Base-by-base conservation (phyloP, 805 yeast genomes). In the Komagataella kurtzmanii region DNA sequence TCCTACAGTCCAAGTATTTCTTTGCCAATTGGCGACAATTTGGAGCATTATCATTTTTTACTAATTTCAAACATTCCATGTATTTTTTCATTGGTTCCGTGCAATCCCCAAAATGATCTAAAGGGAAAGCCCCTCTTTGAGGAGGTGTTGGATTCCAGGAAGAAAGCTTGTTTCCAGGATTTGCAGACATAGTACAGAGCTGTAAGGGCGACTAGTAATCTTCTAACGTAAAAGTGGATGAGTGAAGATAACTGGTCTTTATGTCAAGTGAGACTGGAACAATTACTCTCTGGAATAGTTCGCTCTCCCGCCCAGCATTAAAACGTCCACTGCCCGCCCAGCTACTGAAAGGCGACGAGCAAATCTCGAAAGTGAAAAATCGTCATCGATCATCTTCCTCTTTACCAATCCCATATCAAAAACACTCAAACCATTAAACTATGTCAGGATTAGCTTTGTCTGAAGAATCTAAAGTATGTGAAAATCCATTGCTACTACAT, bases 51-150 rank as follows among this genome's bases (percentile, higher is more conserved):
- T 83, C 81, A 54, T 91, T 91, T 52, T 75, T 75, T 14, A 89
- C 88, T 36, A 80, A 69, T 61, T 85, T 83, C 66, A 91, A 69
- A 67, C 99, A 91, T 48, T 79, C 69, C 55, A 91, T 69, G 63
- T 91, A 91, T 48, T 77, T 77, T 47, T 74, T 63, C 93, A 90
- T 93, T 53, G 80, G 77, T 19, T 73, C 72, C 19, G 81, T 79
- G 62, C 98, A 91, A 56, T 93, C 98, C 6, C 83, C 83, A 54
- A 67, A 71, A 61, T 91, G 99, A 61, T 91, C 99, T 47, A 91
- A 70, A 0, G 98, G 99, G 66, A 91, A 91, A 0, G 98, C 88
- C 0, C 99, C 99, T 57, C 97, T 72, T 57, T 91, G 96, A 2
- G 99, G 99, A 19, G 99, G 96, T 0, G 91, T 84, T 7, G 97